Conservation (phyloP, 2,329 filamentous ascomycete species). For the Trichoderma sp. region DNA sequence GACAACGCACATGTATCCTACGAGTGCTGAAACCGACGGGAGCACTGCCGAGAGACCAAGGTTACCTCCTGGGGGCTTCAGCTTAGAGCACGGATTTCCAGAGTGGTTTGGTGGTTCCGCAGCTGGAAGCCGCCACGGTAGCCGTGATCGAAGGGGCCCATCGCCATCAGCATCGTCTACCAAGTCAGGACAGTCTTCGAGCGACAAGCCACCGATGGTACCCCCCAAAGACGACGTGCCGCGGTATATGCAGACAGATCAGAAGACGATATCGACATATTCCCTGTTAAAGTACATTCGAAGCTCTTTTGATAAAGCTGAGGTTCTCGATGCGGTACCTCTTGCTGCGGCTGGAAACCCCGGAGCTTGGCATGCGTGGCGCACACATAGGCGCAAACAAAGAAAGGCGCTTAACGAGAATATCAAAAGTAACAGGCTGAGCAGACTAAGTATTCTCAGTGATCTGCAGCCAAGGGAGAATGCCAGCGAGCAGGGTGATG, state of each 20-base stretch:
- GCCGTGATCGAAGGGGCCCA: constrained; percentile 37
- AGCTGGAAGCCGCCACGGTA: constrained; percentile 40
- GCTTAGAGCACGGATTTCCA: constrained; percentile 85
- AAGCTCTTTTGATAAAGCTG: constrained; percentile 75
- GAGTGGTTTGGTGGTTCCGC: constrained; percentile 73
- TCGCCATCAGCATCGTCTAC: constrained; percentile 25
- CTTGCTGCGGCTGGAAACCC: constrained; percentile 83
- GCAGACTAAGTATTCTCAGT: not conserved
- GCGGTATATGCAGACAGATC: constrained; percentile 42
- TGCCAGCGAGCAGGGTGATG: constrained; percentile 21
- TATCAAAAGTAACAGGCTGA: not conserved
- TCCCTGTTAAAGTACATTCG: constrained; percentile 78
- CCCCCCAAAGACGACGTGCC: constrained; percentile 31
- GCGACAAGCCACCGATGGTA: constrained; percentile 33
- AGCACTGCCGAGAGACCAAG: constrained; percentile 81
- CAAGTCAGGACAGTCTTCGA: constrained; percentile 24
- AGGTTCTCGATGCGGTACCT: constrained; percentile 74
- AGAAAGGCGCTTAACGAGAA: constrained; percentile 27
- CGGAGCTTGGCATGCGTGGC: constrained; percentile 93
- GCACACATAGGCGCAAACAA: constrained; percentile 57
- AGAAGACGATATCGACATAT: constrained; percentile 53
- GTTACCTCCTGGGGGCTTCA: constrained; percentile 85
- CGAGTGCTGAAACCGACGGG: constrained; percentile 70
- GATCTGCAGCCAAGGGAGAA: not conserved
- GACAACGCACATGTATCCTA: constrained; percentile 92